Conservation (phyloP, 805 yeast species). For the Metahyphopichia silvanorum region DNA sequence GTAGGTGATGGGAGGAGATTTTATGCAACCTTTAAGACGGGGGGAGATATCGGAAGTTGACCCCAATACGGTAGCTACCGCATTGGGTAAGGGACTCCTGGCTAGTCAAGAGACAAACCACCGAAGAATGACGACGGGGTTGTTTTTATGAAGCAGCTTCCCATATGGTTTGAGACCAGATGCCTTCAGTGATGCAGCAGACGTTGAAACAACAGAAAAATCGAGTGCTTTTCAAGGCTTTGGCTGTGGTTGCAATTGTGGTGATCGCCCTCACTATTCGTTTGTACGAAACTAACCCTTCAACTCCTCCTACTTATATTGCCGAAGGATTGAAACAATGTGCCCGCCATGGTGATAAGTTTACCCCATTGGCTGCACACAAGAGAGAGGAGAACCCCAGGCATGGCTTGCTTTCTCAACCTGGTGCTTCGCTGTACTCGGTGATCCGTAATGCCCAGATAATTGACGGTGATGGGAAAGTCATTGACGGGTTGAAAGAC, state of each 20-base stretch:
- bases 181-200: no score
- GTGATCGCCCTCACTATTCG: no score
- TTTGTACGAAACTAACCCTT: neutral
- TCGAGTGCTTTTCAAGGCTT: no score
- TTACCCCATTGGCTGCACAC: slow-evolving; percentile 5
- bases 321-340: neutral
- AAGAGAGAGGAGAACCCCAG: neutral
- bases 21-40: no score
- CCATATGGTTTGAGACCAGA: no score
- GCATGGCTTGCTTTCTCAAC: neutral
- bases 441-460: slow-evolving; percentile 1
- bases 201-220: no score
- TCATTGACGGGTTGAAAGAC: slow-evolving; percentile 1
- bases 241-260: neutral
- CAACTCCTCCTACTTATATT: neutral
- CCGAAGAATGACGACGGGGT: no score
- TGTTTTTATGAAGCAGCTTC: no score
- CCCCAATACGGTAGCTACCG: neutral
- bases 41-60: no score
- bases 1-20: no score
- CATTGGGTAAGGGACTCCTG: neutral
- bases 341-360: slow-evolving; percentile 2
- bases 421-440: neutral
- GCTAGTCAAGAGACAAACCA: no score
- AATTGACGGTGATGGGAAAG: slow-evolving; percentile 4